Conservation (phyloP, 108 stramenopile genomes). For the Skeletonema marinoi region DNA sequence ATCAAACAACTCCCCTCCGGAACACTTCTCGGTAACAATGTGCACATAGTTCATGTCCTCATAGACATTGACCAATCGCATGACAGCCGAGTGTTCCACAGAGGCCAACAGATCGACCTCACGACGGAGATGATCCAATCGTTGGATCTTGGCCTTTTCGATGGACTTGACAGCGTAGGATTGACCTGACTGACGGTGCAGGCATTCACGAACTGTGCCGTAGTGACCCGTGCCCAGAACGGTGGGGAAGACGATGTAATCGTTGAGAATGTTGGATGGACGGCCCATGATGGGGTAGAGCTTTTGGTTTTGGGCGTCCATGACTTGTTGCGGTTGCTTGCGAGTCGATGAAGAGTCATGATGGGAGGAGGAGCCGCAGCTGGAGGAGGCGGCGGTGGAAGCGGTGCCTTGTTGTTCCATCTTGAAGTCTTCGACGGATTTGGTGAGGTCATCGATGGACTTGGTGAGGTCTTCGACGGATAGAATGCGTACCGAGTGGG, state of each 20-base stretch:
- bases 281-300: background rate
- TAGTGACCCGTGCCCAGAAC: slow-evolving; percentile 1
- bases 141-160: slow-evolving; percentile 1
- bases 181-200: background rate
- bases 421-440: background rate
- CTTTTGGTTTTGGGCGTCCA: background rate
- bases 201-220: slow-evolving; percentile 10
- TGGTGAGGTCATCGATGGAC: background rate
- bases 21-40: slow-evolving; percentile 54
- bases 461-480: too few relatives aligned
- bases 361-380: background rate
- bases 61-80: slow-evolving; percentile 46
- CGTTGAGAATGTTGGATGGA: slow-evolving; percentile 3
- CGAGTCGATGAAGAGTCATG: too few relatives aligned
- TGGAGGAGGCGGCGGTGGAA: background rate
- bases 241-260: slow-evolving; percentile 8
- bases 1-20: background rate
- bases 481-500: too few relatives aligned
- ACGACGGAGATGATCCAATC: background rate
- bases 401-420: background rate
- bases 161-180: slow-evolving; percentile 1
- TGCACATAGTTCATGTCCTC: slow-evolving; percentile 47
- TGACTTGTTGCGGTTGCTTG: background rate
- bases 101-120: background rate
- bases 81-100: slow-evolving; percentile 45